These are phyloP conservation scores for Iris pallida DNA, from an alignment of 116 monocot species.

Conservation along the genomic window DNA sequence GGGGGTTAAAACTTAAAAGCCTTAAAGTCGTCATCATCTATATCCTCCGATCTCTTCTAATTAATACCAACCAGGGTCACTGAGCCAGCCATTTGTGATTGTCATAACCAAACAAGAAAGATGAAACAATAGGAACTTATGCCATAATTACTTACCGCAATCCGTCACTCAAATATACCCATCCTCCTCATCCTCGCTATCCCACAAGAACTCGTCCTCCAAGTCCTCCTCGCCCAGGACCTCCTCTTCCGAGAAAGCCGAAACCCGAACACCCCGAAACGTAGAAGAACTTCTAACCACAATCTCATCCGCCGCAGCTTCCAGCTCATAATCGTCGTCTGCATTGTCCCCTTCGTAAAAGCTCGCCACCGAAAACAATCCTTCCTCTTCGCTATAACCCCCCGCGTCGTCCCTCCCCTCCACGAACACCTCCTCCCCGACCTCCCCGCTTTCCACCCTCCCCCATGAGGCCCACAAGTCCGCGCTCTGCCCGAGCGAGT, in stretches of 20 bases:
- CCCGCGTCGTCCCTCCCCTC: conserved; percentile 18
- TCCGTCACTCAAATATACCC: too few relatives aligned
- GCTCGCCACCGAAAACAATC: not conserved
- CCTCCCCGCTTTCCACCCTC: conserved; percentile 73
- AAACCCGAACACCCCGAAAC: conserved; percentile 15
- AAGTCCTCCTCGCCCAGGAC: conserved; percentile 3
- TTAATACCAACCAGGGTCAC: too few relatives aligned
- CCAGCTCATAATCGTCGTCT: conserved; percentile 5
- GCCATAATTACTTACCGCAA: too few relatives aligned
- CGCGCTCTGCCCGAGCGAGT: conserved; percentile 46
- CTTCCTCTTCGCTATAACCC: conserved; percentile 9
- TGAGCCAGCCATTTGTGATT: too few relatives aligned
- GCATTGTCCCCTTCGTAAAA: conserved; percentile 16
- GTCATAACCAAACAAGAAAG: too few relatives aligned
- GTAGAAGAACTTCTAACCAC: conserved; percentile 5
- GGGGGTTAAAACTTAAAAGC: too few relatives aligned
- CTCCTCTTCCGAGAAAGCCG: conserved; percentile 63
- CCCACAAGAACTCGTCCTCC: not conserved
- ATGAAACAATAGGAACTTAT: too few relatives aligned
- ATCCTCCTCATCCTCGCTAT: too few relatives aligned
- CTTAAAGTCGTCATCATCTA: too few relatives aligned
- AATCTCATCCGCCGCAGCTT: conserved; percentile 26
- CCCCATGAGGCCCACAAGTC: conserved; percentile 90
- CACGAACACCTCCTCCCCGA: conserved; percentile 43
- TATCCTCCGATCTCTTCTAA: too few relatives aligned